Evolutionary conservation across 2,329 filamentous ascomycete species (phyloP), one percentile per base, ranked within the genome.

Genomic region (Sclerotinia sclerotiorum): DNA sequence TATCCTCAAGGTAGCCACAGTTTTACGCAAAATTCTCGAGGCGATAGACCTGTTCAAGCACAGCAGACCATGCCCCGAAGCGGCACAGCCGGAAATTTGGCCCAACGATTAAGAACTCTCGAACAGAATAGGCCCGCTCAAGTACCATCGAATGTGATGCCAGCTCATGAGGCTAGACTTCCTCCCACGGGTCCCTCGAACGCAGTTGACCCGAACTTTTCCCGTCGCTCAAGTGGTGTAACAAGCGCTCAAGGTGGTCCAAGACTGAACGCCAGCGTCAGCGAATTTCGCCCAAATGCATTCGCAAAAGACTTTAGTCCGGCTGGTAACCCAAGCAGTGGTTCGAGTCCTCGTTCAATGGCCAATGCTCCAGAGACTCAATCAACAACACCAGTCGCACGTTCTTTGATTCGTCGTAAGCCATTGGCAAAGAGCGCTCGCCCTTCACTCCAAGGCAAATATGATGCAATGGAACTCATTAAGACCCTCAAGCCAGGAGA

Each of bases 231-330:
- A 57, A 84, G 83, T 70, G 82, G 81, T 61, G 78, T 84, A n/a
- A 80, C 82, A 17, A 80, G 80, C 55, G 85, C 85, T 64, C 80
- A 86, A 74, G 81, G 81, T 8, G 82, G 81, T 5, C 82, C 81
- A 57, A 87, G 88, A 78, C 76, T 90, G 73, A 90, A 90, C 71
- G 87, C 87, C 8, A 88, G 87, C 74, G 89, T 84, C 73, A 83
- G 86, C 76, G 93, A 97, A 75, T 98, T 97, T 80, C 89, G 90
- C 72, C 95, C 94, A 24, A 96, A 90, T 74, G 89, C 92, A 5
- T 90, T 90, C 70, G 93, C 94, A 0, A 85, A 87, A 56, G 84
- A 90, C 1, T 98, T 99, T 80, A 94, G 89, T 73, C 94, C 91
- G 6, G 91, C 81, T 61, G 80, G 79, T 56, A 78, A 82, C 58